Evolutionary conservation across 2,329 filamentous ascomycete genomes (phyloP), one percentile per base, ranked within the genome.

Genomic region (Hortaea werneckii): DNA sequence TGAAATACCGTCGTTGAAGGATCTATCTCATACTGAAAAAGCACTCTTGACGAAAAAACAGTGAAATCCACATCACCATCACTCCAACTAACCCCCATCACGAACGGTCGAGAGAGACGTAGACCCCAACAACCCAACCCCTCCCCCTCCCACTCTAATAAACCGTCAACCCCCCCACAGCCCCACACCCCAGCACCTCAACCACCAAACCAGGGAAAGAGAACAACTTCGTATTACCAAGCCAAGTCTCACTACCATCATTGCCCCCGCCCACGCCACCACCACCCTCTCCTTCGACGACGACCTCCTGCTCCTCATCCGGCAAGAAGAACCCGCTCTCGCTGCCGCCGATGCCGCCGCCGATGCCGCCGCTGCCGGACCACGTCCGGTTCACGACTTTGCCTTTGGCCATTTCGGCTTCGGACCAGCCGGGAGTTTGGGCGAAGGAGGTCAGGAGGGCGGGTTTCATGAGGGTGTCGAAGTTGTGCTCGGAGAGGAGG

Each of bases 171-270:
- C 86, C 85, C 65, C 87, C 94, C 26, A 98, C 80, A 83, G 9
- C 32, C 4, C 86, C 88, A 61, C 94, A 95, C 78, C 86, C 89
- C 65, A 96, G 68, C 28, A 98, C 90, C 68, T 98, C 92, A 69
- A 98, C 96, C 40, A 95, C 80, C 65, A 96, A 69, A 0, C 92
- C 90, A 0, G 92, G 90, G 59, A 95, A 95, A 1, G 90, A 89
- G 68, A 87, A 96, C 28, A 98, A 67, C 50, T 89, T 90, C 11
- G 89, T 95, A 46, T 83, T 84, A 13, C 79, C 79, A 50, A 83
- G 64, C 51, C 82, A 61, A 65, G 73, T 62, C 66, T 76, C 68
- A 58, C 56, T 65, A 66, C 53, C 67, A 57, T 59, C 65, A 20
- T 20, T 20, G 20, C 20, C 20, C 20, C 20, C 20, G 20, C 20